Evolutionary conservation across 306 rosid species (phyloP), one percentile per base, ranked within the genome.

Genomic region (Astragalus membranaceus): DNA sequence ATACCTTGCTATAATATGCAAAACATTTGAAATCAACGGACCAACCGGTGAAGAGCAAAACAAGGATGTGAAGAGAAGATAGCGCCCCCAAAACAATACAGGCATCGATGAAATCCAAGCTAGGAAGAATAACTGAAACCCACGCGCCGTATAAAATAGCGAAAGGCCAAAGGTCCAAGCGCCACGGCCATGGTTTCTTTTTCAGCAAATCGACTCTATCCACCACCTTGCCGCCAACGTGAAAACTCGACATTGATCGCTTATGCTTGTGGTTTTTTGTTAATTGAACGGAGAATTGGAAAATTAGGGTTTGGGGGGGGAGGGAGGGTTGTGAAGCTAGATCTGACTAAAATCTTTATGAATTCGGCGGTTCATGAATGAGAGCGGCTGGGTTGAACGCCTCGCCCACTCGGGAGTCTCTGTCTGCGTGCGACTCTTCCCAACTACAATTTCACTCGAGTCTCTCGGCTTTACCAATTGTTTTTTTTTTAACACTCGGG

Each of bases 191-290:
- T 5, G 67, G 83, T 83, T 82, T 91, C 87, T 86, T 95, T 86
- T 70, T 82, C 71, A 91, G 59, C 75, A 95, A 77, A 68, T 91
- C 99, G 47, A 91, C 97, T 47, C 61, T 83, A 30, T 95, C 95
- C 30, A 91, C 95, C 75, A 87, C 99, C 85, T 95, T 95, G 69
- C 99, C 99, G 17, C 92, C 93, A 15, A 91, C 99, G 49, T 80
- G 79, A 59, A 89, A 91, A 77, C 81, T 86, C 68, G 88, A 75
- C 99, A 95, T 94, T 73, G 80, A 20, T 59, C 67, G 64, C 47
- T 8, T 37, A 5, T 12, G 47, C 4, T 7, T 12, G 32, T 3
- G 30, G 12, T 7, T 26, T 26, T n/a, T 4, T 10, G 50, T 7
- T 26, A 15, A 15, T 2, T 13, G 16, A 43, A 8, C 12, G 61